phyloP scores from a whole-genome alignment of 805 yeast species.

The Pichia insulana region DNA sequence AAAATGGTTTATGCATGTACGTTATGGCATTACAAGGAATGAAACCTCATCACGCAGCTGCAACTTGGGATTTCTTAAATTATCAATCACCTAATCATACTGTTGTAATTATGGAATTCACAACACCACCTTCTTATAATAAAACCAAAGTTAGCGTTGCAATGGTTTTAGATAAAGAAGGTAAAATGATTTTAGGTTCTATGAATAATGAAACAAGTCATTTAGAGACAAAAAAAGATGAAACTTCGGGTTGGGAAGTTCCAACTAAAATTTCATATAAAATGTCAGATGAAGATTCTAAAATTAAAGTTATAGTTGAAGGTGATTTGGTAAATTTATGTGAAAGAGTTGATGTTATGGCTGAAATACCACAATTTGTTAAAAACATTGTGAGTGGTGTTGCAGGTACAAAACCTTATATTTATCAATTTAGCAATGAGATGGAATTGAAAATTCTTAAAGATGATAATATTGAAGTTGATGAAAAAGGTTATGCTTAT shows the following conservation, averaged over 20 bases:
- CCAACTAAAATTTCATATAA: slow-evolving; percentile 61
- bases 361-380: slow-evolving; percentile 89
- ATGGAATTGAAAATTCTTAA: slow-evolving; percentile 32
- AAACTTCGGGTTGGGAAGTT: slow-evolving; percentile 85
- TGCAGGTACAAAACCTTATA: slow-evolving; percentile 94
- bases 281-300: slow-evolving; percentile 32
- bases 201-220: slow-evolving; percentile 59
- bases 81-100: slow-evolving; percentile 71
- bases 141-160: slow-evolving; percentile 74
- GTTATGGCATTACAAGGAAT: slow-evolving; percentile 97
- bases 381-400: slow-evolving; percentile 90
- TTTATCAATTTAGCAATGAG: slow-evolving; percentile 79
- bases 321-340: slow-evolving; percentile 59
- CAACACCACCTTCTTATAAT: slow-evolving; percentile 87
- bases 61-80: slow-evolving; percentile 88
- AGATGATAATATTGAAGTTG: slow-evolving; percentile 31
- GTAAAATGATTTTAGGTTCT: slow-evolving; percentile 52
- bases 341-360: slow-evolving; percentile 96
- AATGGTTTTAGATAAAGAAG: slow-evolving; percentile 55
- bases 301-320: slow-evolving; percentile 39
- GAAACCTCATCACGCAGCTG: slow-evolving; percentile 99
- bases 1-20: slow-evolving; percentile 57
- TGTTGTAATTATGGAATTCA: slow-evolving; percentile 88
- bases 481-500: slow-evolving; percentile 60
- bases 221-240: slow-evolving; percentile 48